Conservation (phyloP, 345 rosid genomes). For the Streptanthus diversifolius region DNA sequence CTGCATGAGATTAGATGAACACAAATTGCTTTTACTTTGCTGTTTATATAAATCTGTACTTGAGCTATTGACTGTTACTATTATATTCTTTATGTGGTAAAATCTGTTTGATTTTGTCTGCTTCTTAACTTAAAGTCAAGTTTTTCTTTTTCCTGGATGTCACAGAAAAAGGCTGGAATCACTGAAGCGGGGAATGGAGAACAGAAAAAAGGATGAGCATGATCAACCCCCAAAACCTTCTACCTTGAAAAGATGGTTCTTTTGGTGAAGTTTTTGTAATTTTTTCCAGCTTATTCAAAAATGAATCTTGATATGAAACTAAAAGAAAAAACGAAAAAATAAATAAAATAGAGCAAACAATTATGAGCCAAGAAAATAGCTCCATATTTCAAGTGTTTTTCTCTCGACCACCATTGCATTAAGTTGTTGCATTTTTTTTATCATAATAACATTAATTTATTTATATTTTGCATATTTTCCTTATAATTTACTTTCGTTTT, state of each 20-base stretch:
- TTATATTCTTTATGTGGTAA: background rate
- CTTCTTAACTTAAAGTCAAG: background rate
- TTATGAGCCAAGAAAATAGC: no score
- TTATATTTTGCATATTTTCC: no score
- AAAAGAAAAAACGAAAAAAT: no score
- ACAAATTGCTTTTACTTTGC: background rate
- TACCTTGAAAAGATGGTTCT: constrained; percentile 51
- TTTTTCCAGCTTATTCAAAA: background rate
- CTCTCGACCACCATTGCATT: no score
- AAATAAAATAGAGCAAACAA: no score
- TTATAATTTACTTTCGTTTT: no score
- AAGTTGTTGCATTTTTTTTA: no score
- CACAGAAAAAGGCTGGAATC: constrained; percentile 66
- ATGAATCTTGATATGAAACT: background rate
- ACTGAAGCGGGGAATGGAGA: constrained; percentile 63
- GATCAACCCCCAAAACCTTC: constrained; percentile 33
- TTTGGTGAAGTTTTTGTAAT: constrained; percentile 45
- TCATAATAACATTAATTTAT: no score
- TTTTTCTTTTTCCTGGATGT: background rate
- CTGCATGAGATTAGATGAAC: constrained; percentile 4
- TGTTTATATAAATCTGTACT: background rate
- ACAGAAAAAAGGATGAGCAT: constrained; percentile 46
- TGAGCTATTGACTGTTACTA: background rate
- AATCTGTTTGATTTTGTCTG: background rate
- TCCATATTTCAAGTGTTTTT: no score